Evolutionary conservation across 805 yeast species (phyloP).

Genomic region (Schwanniomyces vanrijiae): DNA sequence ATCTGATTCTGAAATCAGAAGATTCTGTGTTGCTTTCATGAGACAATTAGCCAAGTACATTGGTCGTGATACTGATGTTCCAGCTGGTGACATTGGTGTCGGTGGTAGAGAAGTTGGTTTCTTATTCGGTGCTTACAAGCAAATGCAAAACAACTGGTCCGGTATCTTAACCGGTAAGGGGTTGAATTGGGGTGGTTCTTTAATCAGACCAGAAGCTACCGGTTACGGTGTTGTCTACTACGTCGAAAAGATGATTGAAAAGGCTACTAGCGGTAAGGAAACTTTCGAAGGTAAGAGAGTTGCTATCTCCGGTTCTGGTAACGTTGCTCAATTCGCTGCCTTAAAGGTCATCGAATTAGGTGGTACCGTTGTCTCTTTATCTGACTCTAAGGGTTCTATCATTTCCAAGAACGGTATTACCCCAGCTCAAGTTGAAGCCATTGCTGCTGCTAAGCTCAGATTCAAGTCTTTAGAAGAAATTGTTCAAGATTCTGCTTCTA

Average conservation of each 20-base stretch:
- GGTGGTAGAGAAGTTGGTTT: constrained; percentile 96
- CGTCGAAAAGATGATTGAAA: constrained; percentile 96
- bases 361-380: constrained; percentile 88
- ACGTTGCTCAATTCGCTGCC: constrained; percentile 99
- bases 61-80: constrained; percentile 97
- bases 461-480: constrained; percentile 74
- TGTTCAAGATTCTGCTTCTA: constrained; percentile 49
- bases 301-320: constrained; percentile 97
- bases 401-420: constrained; percentile 81
- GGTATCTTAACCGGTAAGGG: constrained; percentile 99
- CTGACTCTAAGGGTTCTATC: constrained; percentile 93
- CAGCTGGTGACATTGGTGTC: constrained; percentile 99
- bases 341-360: constrained; percentile 96
- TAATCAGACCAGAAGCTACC: constrained; percentile 98
- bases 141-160: constrained; percentile 86
- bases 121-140: constrained; percentile 96
- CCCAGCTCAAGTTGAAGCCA: constrained; percentile 71
- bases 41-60: constrained; percentile 92
- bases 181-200: constrained; percentile 97
- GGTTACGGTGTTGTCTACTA: constrained; percentile 97
- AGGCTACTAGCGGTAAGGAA: constrained; percentile 87
- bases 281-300: constrained; percentile 90
- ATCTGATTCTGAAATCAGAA: constrained; percentile 90
- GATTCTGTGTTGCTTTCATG: constrained; percentile 96
- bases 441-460: constrained; percentile 76